Percentiles rank a stretch among this genome's conserved stretches.
phyloP scores from a whole-genome alignment of 2,329 filamentous ascomycete species.

The Claviceps africana region DNA sequence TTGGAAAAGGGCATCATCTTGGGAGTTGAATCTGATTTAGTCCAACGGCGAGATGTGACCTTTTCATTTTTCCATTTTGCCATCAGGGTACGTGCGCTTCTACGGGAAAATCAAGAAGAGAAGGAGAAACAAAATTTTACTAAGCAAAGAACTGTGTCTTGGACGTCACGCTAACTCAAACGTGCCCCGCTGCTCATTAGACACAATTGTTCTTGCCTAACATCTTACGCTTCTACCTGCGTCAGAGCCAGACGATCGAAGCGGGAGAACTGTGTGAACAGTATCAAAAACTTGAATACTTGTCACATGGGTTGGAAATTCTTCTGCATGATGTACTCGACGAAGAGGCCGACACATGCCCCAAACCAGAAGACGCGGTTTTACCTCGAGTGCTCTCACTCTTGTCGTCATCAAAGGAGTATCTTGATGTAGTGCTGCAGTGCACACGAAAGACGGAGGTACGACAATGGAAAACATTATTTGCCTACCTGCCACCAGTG shows the following conservation, averaged over 20 bases:
- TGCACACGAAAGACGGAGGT: conserved; percentile 96
- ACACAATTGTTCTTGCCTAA: conserved; percentile 90
- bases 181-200: conserved; percentile 25
- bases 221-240: conserved; percentile 65
- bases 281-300: conserved; percentile 80
- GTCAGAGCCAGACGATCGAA: conserved; percentile 60
- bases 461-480: conserved; percentile 86
- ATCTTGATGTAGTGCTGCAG: conserved; percentile 89
- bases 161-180: not conserved
- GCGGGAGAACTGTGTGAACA: conserved; percentile 72
- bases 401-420: conserved; percentile 61
- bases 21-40: conserved; percentile 80
- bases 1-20: conserved; percentile 82
- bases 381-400: conserved; percentile 50
- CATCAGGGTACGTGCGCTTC: conserved; percentile 54
- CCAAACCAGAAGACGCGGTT: conserved; percentile 48
- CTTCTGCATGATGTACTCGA: conserved; percentile 87
- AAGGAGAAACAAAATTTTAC: not conserved
- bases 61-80: conserved; percentile 84
- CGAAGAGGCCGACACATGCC: conserved; percentile 70
- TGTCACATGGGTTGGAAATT: conserved; percentile 83
- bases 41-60: conserved; percentile 81
- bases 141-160: not conserved
- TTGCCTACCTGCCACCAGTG: conserved; percentile 78
- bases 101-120: not conserved